Evolutionary conservation across 2,329 filamentous ascomycete genomes (phyloP).

Genomic region (Diplocarpon mali): DNA sequence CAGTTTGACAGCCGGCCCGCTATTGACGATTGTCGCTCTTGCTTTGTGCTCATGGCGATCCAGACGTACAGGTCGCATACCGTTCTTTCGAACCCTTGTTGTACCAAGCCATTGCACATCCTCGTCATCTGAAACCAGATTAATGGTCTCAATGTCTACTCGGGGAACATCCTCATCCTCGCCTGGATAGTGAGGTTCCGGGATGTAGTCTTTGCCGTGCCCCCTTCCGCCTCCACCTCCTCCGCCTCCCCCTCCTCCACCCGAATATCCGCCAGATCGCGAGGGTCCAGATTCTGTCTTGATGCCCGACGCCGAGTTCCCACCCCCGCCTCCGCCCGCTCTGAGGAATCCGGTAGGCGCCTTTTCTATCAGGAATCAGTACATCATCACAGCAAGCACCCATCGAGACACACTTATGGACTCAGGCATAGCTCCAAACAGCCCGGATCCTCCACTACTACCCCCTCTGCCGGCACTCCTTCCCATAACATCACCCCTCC

Average conservation of each 20-base stretch:
- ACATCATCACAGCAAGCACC: background rate
- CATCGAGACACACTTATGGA: conserved; percentile 18
- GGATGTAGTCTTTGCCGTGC: background rate
- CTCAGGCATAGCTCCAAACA: conserved; percentile 18
- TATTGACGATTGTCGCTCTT: conserved; percentile 23
- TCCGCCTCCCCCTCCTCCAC: conserved; percentile 6
- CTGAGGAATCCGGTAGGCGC: conserved; percentile 4
- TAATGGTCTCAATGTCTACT: conserved; percentile 26
- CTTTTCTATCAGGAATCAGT: background rate
- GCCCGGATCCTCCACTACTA: conserved; percentile 7
- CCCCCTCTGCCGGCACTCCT: conserved; percentile 6
- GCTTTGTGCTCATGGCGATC: conserved; percentile 24
- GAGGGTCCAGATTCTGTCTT: conserved; percentile 3
- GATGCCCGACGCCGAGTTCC: conserved; percentile 5
- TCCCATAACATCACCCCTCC: conserved; percentile 28
- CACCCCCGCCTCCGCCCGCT: conserved; percentile 5
- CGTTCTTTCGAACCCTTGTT: conserved; percentile 9
- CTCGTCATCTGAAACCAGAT: conserved; percentile 16
- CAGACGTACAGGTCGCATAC: conserved; percentile 22
- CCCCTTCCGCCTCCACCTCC: conserved; percentile 2
- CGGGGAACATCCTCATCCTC: conserved; percentile 18
- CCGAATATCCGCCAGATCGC: conserved; percentile 3
- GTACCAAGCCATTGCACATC: conserved; percentile 8
- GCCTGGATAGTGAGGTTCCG: conserved; percentile 22
- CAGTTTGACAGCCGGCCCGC: conserved; percentile 9